A percentile compares a stretch with the other conserved stretches of the same genome.
These are phyloP conservation scores for Fusarium ramigenum DNA, from an alignment of 2,329 filamentous ascomycete genomes.

Conservation along the genomic window DNA sequence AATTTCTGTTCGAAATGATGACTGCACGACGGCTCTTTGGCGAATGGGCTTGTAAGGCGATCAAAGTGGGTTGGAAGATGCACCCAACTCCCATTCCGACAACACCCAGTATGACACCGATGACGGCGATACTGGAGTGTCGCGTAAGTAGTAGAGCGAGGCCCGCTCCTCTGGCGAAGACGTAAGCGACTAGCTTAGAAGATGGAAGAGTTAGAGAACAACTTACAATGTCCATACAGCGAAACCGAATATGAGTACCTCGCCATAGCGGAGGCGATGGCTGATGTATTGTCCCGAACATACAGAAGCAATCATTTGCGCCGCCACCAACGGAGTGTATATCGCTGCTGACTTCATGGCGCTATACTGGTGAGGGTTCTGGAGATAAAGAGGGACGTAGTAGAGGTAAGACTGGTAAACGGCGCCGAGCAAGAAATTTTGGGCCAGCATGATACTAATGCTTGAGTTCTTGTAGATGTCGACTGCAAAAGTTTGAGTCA, in stretches of 20 bases:
- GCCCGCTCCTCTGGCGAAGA: neutral
- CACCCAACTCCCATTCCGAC: neutral
- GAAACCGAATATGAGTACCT: neutral
- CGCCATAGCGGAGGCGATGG: neutral
- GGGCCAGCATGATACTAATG: neutral
- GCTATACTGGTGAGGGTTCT: neutral
- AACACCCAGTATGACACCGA: neutral
- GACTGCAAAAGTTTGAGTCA: neutral
- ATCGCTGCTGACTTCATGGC: neutral
- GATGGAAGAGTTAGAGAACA: accelerated
- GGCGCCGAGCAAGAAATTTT: neutral
- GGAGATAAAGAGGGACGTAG: neutral
- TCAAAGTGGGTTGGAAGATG: neutral
- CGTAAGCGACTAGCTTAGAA: accelerated
- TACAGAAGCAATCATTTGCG: neutral
- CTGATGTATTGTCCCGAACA: slow-evolving; percentile 7
- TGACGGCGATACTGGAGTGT: neutral
- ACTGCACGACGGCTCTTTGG: slow-evolving; percentile 1
- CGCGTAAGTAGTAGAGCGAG: neutral
- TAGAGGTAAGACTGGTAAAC: neutral
- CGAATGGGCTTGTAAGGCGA: neutral
- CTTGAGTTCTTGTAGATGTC: neutral
- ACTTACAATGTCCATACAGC: neutral
- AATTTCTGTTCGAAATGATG: neutral
- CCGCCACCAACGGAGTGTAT: neutral